Evolutionary conservation across 2,329 filamentous ascomycete species (phyloP), one percentile per base, ranked within the genome.

Genomic region (Fusarium domesticum): DNA sequence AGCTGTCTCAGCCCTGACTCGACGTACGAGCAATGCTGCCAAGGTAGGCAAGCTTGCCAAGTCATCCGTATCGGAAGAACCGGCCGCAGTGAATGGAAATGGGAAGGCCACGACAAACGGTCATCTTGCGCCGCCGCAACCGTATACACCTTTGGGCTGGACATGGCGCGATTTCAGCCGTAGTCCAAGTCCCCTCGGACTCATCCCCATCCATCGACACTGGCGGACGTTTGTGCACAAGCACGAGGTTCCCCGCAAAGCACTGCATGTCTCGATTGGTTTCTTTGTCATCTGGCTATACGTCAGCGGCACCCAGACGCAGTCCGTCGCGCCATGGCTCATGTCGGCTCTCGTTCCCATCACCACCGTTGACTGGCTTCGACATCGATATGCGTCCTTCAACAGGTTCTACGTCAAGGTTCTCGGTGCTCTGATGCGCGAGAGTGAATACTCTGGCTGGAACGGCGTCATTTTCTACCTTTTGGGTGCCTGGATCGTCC

Each of bases 381-480:
- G 93, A 40, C 91, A 96, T 69, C 81, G 83, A 57, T 93, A 83
- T 58, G 80, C 86, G 47, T 77, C 83, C 1, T 79, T 98, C 61
- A 98, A 98, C 67, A 78, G 84, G 30, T 65, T 96, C 44, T 98
- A 97, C 68, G 92, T 97, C 58, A 82, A 79, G 44, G 77, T 81
- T 30, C 71, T 97, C 12, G 93, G 93, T 36, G 89, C 91, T 1
- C 76, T 98, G 57, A 98, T 98, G 93, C 87, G 93, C 42, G 93
- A 98, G 72, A 93, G 87, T 53, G 93, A 98, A 70, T 95, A 92
- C 57, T 78, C 84, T 37, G 89, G 90, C 39, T 98, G 89, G 77
- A 98, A 98, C 65, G 93, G 93, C 40, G 92, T 97, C 56, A 95
- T 98, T 55, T 96, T 88, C 75, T 98, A 97, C 69, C 81, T 98